Conservation (phyloP, 2,329 filamentous ascomycete species). For the Colletotrichum tropicale region DNA sequence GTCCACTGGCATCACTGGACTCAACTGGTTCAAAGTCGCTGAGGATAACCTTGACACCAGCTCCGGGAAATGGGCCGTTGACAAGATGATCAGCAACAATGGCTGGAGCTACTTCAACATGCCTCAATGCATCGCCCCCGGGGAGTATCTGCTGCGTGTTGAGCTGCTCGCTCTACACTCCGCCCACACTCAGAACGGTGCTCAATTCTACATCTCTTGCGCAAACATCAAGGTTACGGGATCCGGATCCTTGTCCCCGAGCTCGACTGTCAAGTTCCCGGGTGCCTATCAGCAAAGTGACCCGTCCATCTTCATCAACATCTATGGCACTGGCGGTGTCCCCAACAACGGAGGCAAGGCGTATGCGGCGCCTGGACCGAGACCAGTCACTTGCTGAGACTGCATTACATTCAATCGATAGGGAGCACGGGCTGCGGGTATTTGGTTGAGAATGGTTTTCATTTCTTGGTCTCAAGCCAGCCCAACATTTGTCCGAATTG, state of each 20-base stretch:
- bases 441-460: background rate
- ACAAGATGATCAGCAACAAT: constrained; percentile 44
- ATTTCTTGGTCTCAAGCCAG: background rate
- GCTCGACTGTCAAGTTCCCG: constrained; percentile 47
- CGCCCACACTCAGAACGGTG: constrained; percentile 45
- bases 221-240: constrained; percentile 61
- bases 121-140: constrained; percentile 54
- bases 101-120: constrained; percentile 54
- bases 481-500: fast-evolving
- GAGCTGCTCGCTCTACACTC: constrained; percentile 60
- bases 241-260: constrained; percentile 37
- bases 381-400: constrained; percentile 29
- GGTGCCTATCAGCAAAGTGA: constrained; percentile 47
- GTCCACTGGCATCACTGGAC: constrained; percentile 41
- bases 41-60: constrained; percentile 50
- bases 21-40: constrained; percentile 40
- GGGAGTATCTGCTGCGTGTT: constrained; percentile 59
- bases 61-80: constrained; percentile 52
- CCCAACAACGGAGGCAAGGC: constrained; percentile 46
- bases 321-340: constrained; percentile 45
- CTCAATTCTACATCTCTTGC: constrained; percentile 59
- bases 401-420: fast-evolving
- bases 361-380: constrained; percentile 42
- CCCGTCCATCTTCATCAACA: constrained; percentile 50
- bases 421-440: fast-evolving